A percentile compares a stretch with the other conserved stretches of the same genome.
phyloP scores from a whole-genome alignment of 2,329 filamentous ascomycete species.

The Phyllachora maydis region DNA sequence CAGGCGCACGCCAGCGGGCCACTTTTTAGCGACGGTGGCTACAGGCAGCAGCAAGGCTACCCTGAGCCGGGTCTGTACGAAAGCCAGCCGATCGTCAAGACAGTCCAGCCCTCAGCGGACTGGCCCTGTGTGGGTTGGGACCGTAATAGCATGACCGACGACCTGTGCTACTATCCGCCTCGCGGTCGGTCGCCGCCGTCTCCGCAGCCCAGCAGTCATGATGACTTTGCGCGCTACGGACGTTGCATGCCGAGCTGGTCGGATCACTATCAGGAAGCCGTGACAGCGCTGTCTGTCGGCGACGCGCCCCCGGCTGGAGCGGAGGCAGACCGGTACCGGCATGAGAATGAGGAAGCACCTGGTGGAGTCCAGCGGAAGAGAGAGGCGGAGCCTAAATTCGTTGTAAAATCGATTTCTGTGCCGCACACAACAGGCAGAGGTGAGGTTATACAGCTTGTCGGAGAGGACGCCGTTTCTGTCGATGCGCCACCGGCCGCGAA shows the following conservation, averaged over 20 bases:
- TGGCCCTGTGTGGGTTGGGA: constrained; percentile 19
- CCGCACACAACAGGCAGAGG: too few relatives aligned
- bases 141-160: constrained; percentile 15
- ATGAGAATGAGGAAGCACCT: too few relatives aligned
- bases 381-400: too few relatives aligned
- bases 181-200: constrained; percentile 33
- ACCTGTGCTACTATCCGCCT: constrained; percentile 22
- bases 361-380: too few relatives aligned
- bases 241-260: constrained; percentile 5
- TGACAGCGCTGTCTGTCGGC: constrained; percentile 4
- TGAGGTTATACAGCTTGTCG: too few relatives aligned
- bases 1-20: too few relatives aligned
- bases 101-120: constrained; percentile 18
- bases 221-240: constrained; percentile 10
- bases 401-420: too few relatives aligned
- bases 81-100: constrained; percentile 15
- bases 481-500: too few relatives aligned
- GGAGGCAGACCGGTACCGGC: too few relatives aligned
- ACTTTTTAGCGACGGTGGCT: constrained; percentile 18
- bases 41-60: constrained; percentile 16
- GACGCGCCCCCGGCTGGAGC: constrained; percentile 1
- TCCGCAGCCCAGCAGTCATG: constrained; percentile 21
- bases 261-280: constrained; percentile 2
- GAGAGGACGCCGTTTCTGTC: too few relatives aligned
- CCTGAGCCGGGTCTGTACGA: constrained; percentile 13